Evolutionary conservation across 768 basidiomycete genomes (phyloP).

Genomic region (Lactarius sp.): DNA sequence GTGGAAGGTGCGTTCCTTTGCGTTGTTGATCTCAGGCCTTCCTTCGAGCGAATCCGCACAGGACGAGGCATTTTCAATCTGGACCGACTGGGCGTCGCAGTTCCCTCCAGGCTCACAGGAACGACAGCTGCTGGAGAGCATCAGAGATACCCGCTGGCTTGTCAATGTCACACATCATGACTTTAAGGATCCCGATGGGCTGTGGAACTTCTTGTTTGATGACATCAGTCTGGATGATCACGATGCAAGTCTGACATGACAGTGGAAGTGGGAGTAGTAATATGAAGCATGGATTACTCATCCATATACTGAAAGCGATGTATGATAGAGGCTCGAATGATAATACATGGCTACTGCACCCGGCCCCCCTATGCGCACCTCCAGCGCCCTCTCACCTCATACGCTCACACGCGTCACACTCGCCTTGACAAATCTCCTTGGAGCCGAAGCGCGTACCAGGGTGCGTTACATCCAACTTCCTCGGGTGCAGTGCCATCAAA

Average conservation of each 20-base stretch:
- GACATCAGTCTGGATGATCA: conserved; percentile 18
- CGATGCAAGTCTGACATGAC: conserved; percentile 4
- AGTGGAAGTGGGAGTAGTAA: background rate
- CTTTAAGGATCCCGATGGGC: conserved; percentile 67
- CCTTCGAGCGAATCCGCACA: conserved; percentile 31
- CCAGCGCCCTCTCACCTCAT: no score
- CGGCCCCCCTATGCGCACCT: no score
- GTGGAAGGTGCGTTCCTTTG: conserved; percentile 73
- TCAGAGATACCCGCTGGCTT: conserved; percentile 78
- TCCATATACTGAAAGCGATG: background rate
- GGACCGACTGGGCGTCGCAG: conserved; percentile 90
- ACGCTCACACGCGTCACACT: no score
- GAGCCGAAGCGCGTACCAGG: background rate
- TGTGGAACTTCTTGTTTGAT: conserved; percentile 81
- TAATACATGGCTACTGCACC: no score
- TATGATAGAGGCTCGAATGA: conserved; percentile 1
- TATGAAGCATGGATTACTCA: background rate
- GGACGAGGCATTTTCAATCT: conserved; percentile 96
- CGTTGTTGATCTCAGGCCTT: conserved; percentile 2
- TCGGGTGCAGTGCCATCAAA: background rate
- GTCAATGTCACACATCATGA: conserved; percentile 93
- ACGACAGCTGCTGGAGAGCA: conserved; percentile 62
- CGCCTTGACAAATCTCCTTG: background rate
- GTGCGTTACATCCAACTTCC: background rate
- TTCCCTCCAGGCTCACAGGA: conserved; percentile 74